A percentile compares a stretch with the other conserved stretches of the same genome.
Conservation (phyloP, 495 filamentous ascomycete species). For the Aspergillus asperescens region DNA sequence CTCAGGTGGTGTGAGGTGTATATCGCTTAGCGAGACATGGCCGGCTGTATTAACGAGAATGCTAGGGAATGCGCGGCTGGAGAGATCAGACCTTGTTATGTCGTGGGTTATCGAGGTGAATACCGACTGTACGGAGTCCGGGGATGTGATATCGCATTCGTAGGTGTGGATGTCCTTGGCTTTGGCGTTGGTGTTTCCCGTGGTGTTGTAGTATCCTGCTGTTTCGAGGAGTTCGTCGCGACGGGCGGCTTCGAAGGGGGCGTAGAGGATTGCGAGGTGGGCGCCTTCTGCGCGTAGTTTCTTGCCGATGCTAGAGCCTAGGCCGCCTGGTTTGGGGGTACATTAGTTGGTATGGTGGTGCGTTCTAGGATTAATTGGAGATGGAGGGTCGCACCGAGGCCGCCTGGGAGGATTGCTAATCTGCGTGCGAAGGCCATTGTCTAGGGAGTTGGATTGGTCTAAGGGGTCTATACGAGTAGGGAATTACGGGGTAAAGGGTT, state of each 20-base stretch:
- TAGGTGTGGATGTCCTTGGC: conserved; percentile 36
- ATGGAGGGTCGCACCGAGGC: conserved; percentile 27
- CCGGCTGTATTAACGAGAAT: conserved; percentile 42
- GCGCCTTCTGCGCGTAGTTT: conserved; percentile 35
- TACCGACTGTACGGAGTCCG: conserved; percentile 32
- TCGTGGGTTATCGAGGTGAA: conserved; percentile 25
- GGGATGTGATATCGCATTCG: conserved; percentile 40
- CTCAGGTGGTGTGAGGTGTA: conserved; percentile 34
- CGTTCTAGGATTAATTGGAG: background rate
- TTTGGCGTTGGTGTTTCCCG: conserved; percentile 12
- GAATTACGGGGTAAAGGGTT: no score
- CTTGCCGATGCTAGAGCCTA: conserved; percentile 37
- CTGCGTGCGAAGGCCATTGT: conserved; percentile 1
- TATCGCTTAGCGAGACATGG: conserved; percentile 38
- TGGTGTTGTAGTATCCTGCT: conserved; percentile 17
- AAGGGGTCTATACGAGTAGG: no score
- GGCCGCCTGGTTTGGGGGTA: no score
- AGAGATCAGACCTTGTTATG: conserved; percentile 10
- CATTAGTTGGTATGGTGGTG: no score
- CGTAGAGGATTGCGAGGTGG: conserved; percentile 37
- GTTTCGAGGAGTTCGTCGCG: conserved; percentile 35
- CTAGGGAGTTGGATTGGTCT: background rate
- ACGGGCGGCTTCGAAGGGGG: conserved; percentile 35
- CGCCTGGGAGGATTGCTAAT: conserved; percentile 37
- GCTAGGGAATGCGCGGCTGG: conserved; percentile 26